A percentile compares a stretch with the other conserved stretches of the same genome.
Conservation (phyloP, 192 early-diverging fungal genomes). For the Allomyces arbusculus region DNA sequence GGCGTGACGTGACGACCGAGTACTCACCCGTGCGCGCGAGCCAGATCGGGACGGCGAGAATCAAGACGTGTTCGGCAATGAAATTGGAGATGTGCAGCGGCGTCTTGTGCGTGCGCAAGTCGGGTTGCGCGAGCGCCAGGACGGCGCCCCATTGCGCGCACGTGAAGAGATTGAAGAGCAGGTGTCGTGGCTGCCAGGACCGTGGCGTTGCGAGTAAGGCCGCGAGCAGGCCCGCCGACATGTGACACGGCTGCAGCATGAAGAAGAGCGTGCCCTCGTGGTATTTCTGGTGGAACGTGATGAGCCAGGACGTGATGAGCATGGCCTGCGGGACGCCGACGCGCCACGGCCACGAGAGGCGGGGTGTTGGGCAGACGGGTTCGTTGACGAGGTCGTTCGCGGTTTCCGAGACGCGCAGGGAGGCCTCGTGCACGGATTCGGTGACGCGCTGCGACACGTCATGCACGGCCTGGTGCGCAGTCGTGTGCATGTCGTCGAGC, state of each 20-base stretch:
- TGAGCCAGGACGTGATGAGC: conserved; percentile 12
- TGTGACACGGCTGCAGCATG: conserved; percentile 34
- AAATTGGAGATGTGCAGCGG: conserved; percentile 26
- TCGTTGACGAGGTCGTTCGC: too few species aligned
- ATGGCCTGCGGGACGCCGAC: conserved; percentile 4
- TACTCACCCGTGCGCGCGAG: conserved; percentile 32
- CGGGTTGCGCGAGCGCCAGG: conserved; percentile 23
- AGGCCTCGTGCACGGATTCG: too few species aligned
- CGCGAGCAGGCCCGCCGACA: conserved; percentile 23
- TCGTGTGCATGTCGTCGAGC: too few species aligned
- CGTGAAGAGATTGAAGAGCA: conserved; percentile 30
- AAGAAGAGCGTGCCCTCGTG: conserved; percentile 17
- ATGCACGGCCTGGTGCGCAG: too few species aligned
- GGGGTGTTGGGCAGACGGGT: too few species aligned
- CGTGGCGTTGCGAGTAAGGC: conserved; percentile 14
- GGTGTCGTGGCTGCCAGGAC: conserved; percentile 16
- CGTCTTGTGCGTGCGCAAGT: conserved; percentile 22
- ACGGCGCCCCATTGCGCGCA: conserved; percentile 31
- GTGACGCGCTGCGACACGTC: too few species aligned
- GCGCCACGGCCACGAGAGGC: too few species aligned
- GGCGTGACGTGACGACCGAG: conserved; percentile 20
- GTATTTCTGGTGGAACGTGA: conserved; percentile 22
- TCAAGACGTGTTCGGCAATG: conserved; percentile 24
- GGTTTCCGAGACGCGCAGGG: too few species aligned
- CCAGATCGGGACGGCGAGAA: conserved; percentile 21